These are phyloP conservation scores for Suzukiozyma palmioleophila DNA, from an alignment of 1,139 yeast species.

Conservation along the genomic window DNA sequence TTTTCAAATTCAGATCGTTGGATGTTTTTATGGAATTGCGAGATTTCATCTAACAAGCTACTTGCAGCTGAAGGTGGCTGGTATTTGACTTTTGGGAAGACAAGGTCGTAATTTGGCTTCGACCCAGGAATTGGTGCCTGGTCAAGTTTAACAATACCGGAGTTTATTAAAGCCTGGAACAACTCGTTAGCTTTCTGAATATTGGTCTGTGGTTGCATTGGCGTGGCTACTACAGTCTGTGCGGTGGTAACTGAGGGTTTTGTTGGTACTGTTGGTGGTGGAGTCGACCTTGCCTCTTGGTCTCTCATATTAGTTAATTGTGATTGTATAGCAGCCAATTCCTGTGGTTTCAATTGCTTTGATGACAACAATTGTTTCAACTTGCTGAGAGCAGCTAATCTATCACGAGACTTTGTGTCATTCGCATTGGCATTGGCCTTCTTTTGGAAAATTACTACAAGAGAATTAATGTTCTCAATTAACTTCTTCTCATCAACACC, in stretches of 20 bases:
- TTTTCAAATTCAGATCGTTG: conserved; percentile 30
- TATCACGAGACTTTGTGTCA: conserved; percentile 33
- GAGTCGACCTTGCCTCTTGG: conserved; percentile 24
- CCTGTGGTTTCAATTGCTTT: conserved; percentile 37
- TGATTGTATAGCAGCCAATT: conserved; percentile 37
- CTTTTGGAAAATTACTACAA: conserved; percentile 34
- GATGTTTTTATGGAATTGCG: conserved; percentile 18
- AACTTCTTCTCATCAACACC: conserved; percentile 22
- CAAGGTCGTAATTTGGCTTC: conserved; percentile 32
- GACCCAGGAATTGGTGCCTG: conserved; percentile 44
- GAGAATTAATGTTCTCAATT: conserved; percentile 41
- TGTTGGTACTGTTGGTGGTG: conserved; percentile 7
- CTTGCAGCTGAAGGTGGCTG: conserved; percentile 18
- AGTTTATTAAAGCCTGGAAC: conserved; percentile 30
- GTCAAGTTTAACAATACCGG: conserved; percentile 37
- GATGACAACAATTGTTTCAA: conserved; percentile 34
- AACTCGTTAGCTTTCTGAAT: conserved; percentile 12
- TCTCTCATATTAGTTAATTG: conserved; percentile 33
- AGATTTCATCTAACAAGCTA: conserved; percentile 31
- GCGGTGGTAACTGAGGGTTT: conserved; percentile 7
- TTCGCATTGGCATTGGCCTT: conserved; percentile 24
- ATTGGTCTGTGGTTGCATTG: conserved; percentile 8
- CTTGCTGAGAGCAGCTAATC: conserved; percentile 42
- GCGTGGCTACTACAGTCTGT: conserved; percentile 4
- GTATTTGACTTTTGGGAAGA: conserved; percentile 34